Base-by-base conservation (phyloP, 1,139 yeast genomes). In the Hemisphaericaspora xylanilytica region DNA sequence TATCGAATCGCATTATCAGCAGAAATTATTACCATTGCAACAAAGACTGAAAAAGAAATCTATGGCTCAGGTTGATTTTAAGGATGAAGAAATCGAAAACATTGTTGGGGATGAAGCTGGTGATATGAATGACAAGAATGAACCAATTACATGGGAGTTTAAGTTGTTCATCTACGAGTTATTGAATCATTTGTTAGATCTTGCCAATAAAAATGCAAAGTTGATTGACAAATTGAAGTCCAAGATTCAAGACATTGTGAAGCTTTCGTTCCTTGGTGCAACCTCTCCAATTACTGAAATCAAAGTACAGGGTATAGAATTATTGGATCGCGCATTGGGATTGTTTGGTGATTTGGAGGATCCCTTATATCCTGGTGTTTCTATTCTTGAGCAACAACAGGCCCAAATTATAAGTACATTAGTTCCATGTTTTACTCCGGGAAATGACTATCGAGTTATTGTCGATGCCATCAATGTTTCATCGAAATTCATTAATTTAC, bases 361-460 rank as follows among this genome's bases (percentile, higher is more conserved):
- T 56, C 89, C 94, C 0, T 75, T 84, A 33, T 84, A 82, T 50
- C 82, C 86, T 0, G 81, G 81, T 2, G 77, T 77, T 9, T 79
- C 94, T 0, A 70, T 89, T 10, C 67, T 92, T 41, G 96, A 87
- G 50, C 97, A 89, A 59, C 95, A 86, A 52, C 97, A 92, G 54
- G 97, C 97, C 0, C 97, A 89, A 52, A 85, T 92, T 13, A 84
- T 88, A 10, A 83, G 96, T 46, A 95, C 97, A 0, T 70, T 92
- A 43, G 77, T 89, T 35, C 96, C 97, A 0, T 88, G 95, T n/a
- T 92, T 92, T 61, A 75, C 76, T 31, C 68, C 75, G 3, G 89
- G 82, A 20, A 82, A 89, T 40, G 82, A 85, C 18, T 78, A 94
- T 1, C 76, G 76, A 33, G 76, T 88, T 0, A 89, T 94, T 4